These are phyloP conservation scores for Lyophyllum shimeji DNA, from an alignment of 768 basidiomycete species.

Conservation along the genomic window DNA sequence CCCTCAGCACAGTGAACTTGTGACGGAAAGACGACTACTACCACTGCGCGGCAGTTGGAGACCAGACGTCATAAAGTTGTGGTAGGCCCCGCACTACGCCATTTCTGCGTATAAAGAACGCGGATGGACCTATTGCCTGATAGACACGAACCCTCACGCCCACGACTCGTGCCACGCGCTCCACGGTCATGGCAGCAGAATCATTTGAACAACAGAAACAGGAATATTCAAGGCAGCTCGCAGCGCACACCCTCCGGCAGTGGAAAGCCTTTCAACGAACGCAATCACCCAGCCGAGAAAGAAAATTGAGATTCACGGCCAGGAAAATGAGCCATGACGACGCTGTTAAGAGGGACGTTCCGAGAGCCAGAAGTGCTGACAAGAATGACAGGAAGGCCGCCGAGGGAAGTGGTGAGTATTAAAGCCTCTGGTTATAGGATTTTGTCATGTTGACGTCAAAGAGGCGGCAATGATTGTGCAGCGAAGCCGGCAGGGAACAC, in stretches of 20 bases:
- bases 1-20: too few relatives aligned
- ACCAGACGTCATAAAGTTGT: constrained; percentile 1
- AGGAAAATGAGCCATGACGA: background rate
- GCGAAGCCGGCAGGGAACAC: background rate
- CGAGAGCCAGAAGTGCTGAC: background rate
- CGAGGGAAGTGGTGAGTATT: background rate
- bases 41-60: background rate
- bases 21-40: too few relatives aligned
- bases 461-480: background rate
- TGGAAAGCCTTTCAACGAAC: constrained; percentile 30
- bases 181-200: constrained; percentile 26
- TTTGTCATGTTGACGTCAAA: background rate
- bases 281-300: background rate
- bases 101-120: constrained; percentile 1
- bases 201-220: constrained; percentile 37
- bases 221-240: constrained; percentile 39
- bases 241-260: constrained; percentile 41
- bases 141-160: background rate
- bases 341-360: background rate
- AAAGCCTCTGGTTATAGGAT: background rate
- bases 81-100: background rate
- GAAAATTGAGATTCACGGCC: background rate
- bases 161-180: background rate
- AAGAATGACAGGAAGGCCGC: background rate
- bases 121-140: too few relatives aligned